phyloP scores from a whole-genome alignment of 2,329 filamentous ascomycete species.

The Teratosphaeria viscida region DNA sequence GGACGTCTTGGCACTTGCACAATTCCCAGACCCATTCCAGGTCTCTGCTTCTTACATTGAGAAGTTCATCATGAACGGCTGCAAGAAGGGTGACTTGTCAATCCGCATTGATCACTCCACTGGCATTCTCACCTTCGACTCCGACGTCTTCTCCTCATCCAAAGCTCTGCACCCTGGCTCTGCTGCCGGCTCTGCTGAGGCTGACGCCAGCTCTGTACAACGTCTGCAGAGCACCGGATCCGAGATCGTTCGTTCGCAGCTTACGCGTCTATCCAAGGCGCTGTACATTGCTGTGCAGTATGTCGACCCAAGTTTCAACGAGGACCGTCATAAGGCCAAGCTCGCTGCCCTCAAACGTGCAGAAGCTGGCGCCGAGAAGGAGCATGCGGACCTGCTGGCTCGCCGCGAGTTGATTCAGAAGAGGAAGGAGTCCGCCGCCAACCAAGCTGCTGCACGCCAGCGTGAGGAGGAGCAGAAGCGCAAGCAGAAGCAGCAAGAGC shows the following conservation, averaged over 20 bases:
- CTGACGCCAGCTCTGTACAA: slow-evolving; percentile 74
- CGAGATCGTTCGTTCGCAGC: slow-evolving; percentile 91
- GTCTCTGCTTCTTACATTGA: slow-evolving; percentile 84
- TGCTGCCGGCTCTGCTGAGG: slow-evolving; percentile 75
- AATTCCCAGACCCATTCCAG: slow-evolving; percentile 95
- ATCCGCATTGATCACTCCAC: slow-evolving; percentile 95
- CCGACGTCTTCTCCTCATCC: slow-evolving; percentile 93
- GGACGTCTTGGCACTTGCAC: slow-evolving; percentile 85
- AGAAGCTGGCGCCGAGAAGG: slow-evolving; percentile 78
- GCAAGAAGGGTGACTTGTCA: slow-evolving; percentile 97
- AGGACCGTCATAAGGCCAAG: slow-evolving; percentile 68
- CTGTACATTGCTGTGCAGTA: slow-evolving; percentile 93
- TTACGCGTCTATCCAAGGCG: slow-evolving; percentile 81
- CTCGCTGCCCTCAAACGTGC: slow-evolving; percentile 71
- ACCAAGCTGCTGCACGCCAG: slow-evolving; percentile 76
- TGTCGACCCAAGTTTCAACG: slow-evolving; percentile 81
- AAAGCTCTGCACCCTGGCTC: slow-evolving; percentile 84
- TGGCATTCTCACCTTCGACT: slow-evolving; percentile 92
- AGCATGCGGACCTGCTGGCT: slow-evolving; percentile 74
- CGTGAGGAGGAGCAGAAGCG: slow-evolving; percentile 85
- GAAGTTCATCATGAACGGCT: slow-evolving; percentile 99
- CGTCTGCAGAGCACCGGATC: slow-evolving; percentile 94
- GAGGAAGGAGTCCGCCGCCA: slow-evolving; percentile 91
- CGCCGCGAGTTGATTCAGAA: slow-evolving; percentile 89
- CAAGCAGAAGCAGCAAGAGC: slow-evolving; percentile 72